Base-by-base conservation (phyloP, 164 flowering plant species). In the Berberis vulgaris region DNA sequence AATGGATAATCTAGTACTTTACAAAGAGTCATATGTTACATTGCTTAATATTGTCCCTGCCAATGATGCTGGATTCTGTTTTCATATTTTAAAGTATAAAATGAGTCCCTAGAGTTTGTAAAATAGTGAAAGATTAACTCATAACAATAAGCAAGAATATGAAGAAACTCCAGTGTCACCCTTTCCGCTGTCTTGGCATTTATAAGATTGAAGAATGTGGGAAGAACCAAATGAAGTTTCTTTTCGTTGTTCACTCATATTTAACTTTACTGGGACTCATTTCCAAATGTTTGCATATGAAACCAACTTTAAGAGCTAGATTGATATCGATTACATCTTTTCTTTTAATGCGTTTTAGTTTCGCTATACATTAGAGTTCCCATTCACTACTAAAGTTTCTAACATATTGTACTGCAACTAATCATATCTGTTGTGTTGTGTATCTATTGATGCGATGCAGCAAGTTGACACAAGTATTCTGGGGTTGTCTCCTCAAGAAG, bases 401-500 rank as follows among this genome's bases (percentile, higher is more conserved):
- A 26, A 26, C 26, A 26, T 26, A 26, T 26, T 26, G 26, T 26
- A 0, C 26, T 26, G 26, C 13, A 11, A 52, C n/a, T 52, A 52
- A 52, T 3, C 10, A 52, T 52, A 12, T 6, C 12, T 52, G 12
- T 52, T 52, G 26, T 9, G 11, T 4, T 46, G 57, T 9, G 49
- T 60, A 58, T 64, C 65, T 57, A 43, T 64, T 63, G 63, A 55
- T 58, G 59, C 55, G 53, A 43, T 80, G 76, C 91, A 94, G 99
- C 77, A 82, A 82, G 83, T 74, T 5, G 96, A 94, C 71, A 91
- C 95, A 5, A 81, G 84, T 65, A 72, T 73, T 54, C 72, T 90
- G 2, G 97, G 97, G 8, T 72, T 94, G 72, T 79, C 95, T 57
- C 85, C 68, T 0, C 64, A 78, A 67, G 93, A 88, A 7, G 96